phyloP scores from a whole-genome alignment of 2,329 filamentous ascomycete genomes.

The Colletotrichum ledebouriae region DNA sequence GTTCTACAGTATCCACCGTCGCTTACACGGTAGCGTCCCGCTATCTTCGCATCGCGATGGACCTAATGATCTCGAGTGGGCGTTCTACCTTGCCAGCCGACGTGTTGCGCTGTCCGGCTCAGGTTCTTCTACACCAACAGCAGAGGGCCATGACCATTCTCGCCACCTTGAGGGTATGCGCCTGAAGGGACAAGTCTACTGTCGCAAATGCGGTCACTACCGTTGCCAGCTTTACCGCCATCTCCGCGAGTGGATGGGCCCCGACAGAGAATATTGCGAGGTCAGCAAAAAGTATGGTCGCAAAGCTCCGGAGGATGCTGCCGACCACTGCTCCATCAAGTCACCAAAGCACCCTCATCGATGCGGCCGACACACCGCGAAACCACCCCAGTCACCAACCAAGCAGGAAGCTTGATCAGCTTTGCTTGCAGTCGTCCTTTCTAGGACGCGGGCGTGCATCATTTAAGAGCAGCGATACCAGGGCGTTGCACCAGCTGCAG shows the following conservation, averaged over 20 bases:
- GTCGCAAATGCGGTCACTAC: constrained; percentile 71
- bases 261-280: constrained; percentile 70
- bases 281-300: constrained; percentile 70
- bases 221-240: constrained; percentile 75
- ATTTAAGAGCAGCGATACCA: constrained; percentile 4
- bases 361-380: constrained; percentile 68
- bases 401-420: background rate
- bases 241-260: constrained; percentile 71
- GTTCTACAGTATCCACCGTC: constrained; percentile 70
- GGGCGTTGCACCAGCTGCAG: background rate
- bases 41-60: constrained; percentile 69
- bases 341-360: constrained; percentile 70
- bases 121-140: constrained; percentile 24
- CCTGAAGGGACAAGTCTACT: constrained; percentile 71
- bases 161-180: constrained; percentile 61
- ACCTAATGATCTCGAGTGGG: constrained; percentile 74
- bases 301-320: constrained; percentile 60
- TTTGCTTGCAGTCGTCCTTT: background rate
- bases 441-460: background rate
- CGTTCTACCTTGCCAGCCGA: constrained; percentile 69
- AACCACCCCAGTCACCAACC: constrained; percentile 28
- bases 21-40: constrained; percentile 68
- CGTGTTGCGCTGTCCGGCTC: constrained; percentile 50
- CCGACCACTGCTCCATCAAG: constrained; percentile 69
- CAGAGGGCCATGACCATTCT: constrained; percentile 28